Evolutionary conservation across 768 basidiomycete genomes (phyloP).

Genomic region (Amanita rimosa): DNA sequence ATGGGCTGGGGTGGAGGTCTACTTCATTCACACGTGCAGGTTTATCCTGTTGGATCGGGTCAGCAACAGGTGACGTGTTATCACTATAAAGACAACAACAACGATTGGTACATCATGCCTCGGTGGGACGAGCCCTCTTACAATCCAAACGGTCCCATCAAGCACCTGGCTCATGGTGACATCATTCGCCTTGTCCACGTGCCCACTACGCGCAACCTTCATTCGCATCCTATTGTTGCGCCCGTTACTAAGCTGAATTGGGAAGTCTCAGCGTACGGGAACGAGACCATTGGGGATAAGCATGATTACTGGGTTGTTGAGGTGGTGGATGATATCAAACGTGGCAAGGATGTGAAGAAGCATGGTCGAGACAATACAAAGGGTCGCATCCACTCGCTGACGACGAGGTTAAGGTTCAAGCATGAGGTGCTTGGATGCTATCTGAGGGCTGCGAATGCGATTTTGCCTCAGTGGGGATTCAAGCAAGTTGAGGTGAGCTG

Average conservation of each 20-base stretch:
- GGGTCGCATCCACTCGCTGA: slow-evolving; percentile 70
- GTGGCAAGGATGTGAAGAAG: slow-evolving; percentile 29
- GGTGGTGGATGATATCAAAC: slow-evolving; percentile 81
- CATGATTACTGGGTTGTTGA: slow-evolving; percentile 92
- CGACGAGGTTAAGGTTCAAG: slow-evolving; percentile 78
- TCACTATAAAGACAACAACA: slow-evolving; percentile 99
- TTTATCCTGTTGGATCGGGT: slow-evolving; percentile 80
- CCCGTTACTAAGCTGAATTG: slow-evolving; percentile 83
- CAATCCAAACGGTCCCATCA: slow-evolving; percentile 55
- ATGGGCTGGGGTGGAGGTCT: slow-evolving; percentile 97
- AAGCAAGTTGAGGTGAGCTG: slow-evolving; percentile 98
- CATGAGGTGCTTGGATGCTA: slow-evolving; percentile 79
- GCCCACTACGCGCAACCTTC: slow-evolving; percentile 82
- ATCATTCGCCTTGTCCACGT: slow-evolving; percentile 71
- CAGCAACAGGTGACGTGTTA: slow-evolving; percentile 99
- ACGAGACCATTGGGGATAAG: slow-evolving; percentile 74
- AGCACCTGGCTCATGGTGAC: slow-evolving; percentile 68
- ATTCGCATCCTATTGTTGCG: slow-evolving; percentile 82
- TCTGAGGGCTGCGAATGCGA: slow-evolving; percentile 76
- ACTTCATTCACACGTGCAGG: slow-evolving; percentile 94
- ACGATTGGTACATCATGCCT: slow-evolving; percentile 78
- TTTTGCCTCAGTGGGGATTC: slow-evolving; percentile 97
- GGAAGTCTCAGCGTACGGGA: slow-evolving; percentile 94
- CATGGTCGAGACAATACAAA: neutral
- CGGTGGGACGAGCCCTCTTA: slow-evolving; percentile 66